Conservation (phyloP, 2,329 filamentous ascomycete genomes). For the Fusarium chuoi region DNA sequence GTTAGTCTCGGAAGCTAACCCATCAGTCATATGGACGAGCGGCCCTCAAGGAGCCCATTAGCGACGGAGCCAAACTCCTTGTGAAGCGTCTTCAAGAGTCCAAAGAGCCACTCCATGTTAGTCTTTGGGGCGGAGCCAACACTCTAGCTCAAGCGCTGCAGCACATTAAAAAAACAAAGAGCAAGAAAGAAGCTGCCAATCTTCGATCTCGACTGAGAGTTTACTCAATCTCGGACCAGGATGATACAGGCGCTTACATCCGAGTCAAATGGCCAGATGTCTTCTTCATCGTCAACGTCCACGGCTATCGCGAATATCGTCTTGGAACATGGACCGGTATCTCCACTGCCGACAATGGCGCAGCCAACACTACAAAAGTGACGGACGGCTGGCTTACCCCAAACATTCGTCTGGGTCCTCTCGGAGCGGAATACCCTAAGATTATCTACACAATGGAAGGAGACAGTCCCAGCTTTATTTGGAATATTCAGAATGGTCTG, state of each 20-base stretch:
- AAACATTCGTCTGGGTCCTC: constrained; percentile 1
- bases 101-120: background rate
- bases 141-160: constrained; percentile 4
- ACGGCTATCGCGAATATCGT: background rate
- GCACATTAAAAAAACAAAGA: background rate
- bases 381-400: background rate
- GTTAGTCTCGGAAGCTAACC: background rate
- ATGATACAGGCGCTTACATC: constrained; percentile 2
- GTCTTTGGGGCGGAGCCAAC: constrained; percentile 7
- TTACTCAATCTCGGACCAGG: constrained; percentile 20
- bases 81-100: constrained; percentile 3
- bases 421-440: background rate
- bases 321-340: constrained; percentile 8
- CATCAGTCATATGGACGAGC: constrained; percentile 1
- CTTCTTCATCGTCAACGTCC: constrained; percentile 6
- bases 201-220: constrained; percentile 10
- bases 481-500: constrained; percentile 9
- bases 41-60: constrained; percentile 1
- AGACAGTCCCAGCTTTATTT: constrained; percentile 5
- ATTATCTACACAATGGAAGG: constrained; percentile 9
- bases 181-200: background rate
- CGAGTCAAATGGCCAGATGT: constrained; percentile 7
- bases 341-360: background rate
- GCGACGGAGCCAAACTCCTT: background rate
- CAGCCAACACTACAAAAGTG: background rate